Conservation (phyloP, 306 rosid species). For the Vigna trinervia region DNA sequence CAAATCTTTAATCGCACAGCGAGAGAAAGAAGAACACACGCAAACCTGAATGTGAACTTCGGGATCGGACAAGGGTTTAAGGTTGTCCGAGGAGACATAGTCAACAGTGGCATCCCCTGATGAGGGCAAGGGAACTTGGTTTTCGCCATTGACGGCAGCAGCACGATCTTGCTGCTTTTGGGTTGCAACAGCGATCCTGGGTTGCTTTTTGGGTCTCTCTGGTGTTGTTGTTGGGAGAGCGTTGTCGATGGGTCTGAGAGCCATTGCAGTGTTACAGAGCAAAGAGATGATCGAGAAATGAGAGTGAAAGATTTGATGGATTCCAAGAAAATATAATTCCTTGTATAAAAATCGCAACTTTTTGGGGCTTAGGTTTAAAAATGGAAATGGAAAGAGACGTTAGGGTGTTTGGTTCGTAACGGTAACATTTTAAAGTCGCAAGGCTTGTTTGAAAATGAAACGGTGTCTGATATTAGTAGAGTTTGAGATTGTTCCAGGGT, state of each 20-base stretch:
- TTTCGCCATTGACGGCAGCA: slow-evolving; percentile 54
- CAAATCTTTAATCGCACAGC: neutral
- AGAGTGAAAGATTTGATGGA: neutral
- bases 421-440: slow-evolving; percentile 43
- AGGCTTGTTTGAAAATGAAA: neutral
- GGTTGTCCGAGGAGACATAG: slow-evolving; percentile 74
- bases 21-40: slow-evolving; percentile 17
- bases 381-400: slow-evolving; percentile 48
- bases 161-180: slow-evolving; percentile 52
- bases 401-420: slow-evolving; percentile 21
- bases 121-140: slow-evolving; percentile 55
- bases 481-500: no score
- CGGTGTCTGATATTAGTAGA: neutral
- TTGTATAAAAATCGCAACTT: slow-evolving; percentile 1
- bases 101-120: slow-evolving; percentile 68
- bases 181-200: slow-evolving; percentile 57
- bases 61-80: slow-evolving; percentile 70
- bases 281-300: neutral
- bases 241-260: slow-evolving; percentile 88
- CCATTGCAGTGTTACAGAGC: slow-evolving; percentile 53
- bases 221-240: slow-evolving; percentile 69
- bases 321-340: neutral
- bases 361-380: slow-evolving; percentile 14
- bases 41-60: slow-evolving; percentile 68
- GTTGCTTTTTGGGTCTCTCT: slow-evolving; percentile 78